Conservation (phyloP, 2,329 filamentous ascomycete species). For the Zopfia rhizophila region DNA sequence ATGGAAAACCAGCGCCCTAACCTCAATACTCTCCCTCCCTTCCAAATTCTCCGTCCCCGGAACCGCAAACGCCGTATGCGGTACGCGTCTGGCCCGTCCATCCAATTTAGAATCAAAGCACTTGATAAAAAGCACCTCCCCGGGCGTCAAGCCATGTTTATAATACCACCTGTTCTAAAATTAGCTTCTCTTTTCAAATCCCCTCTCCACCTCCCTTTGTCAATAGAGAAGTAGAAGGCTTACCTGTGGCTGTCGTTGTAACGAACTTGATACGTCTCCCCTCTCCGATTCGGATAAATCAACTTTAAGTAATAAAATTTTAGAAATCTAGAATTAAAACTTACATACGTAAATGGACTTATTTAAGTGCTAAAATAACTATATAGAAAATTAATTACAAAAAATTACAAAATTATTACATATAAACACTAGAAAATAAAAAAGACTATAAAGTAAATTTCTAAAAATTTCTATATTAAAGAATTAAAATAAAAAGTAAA, state of each 20-base stretch:
- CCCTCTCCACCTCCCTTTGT: not conserved
- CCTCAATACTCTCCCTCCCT: slow-evolving; percentile 47
- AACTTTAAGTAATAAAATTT: too few relatives aligned
- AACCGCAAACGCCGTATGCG: slow-evolving; percentile 47
- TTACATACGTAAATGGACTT: too few relatives aligned
- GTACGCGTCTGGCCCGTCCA: slow-evolving; percentile 45
- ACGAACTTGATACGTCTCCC: slow-evolving; percentile 42
- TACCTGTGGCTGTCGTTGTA: slow-evolving; percentile 37
- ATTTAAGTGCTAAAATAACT: too few relatives aligned
- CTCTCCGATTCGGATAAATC: slow-evolving; percentile 43
- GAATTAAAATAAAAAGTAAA: too few relatives aligned
- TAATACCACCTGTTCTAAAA: slow-evolving; percentile 41
- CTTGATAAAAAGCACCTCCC: slow-evolving; percentile 48
- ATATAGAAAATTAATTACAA: too few relatives aligned
- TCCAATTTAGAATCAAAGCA: slow-evolving; percentile 49
- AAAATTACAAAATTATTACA: too few relatives aligned
- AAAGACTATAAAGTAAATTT: too few relatives aligned
- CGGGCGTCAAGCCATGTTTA: slow-evolving; percentile 37
- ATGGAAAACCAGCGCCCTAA: slow-evolving; percentile 47
- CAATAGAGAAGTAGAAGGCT: slow-evolving; percentile 11
- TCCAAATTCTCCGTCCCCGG: slow-evolving; percentile 37
- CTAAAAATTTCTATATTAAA: too few relatives aligned
- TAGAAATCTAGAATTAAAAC: too few relatives aligned
- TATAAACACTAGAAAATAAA: too few relatives aligned
- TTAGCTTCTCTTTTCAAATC: slow-evolving; percentile 2